phyloP scores from a whole-genome alignment of 73 alveolate genomes.

The Paramecium tetraurelia region DNA sequence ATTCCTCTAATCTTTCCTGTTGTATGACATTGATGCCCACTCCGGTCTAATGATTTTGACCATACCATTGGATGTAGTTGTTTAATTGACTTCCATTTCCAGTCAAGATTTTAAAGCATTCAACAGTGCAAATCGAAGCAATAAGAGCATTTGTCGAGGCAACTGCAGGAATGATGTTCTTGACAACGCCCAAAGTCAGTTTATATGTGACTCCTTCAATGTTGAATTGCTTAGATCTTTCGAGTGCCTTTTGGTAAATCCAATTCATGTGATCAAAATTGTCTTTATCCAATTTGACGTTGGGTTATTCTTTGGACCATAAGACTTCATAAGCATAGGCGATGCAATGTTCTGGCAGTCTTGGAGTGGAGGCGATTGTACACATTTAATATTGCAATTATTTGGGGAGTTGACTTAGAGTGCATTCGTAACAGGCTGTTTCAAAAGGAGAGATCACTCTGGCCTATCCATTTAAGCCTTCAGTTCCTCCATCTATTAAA shows the following conservation, averaged over 20 bases:
- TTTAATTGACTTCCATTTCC: slow-evolving; percentile 33
- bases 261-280: slow-evolving; percentile 98
- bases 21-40: neutral
- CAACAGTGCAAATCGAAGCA: slow-evolving; percentile 97
- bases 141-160: slow-evolving; percentile 99
- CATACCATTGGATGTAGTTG: neutral
- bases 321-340: slow-evolving; percentile 84
- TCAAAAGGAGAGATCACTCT: slow-evolving; percentile 84
- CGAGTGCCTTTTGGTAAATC: slow-evolving; percentile 96
- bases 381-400: slow-evolving; percentile 92
- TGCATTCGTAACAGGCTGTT: slow-evolving; percentile 89
- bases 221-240: slow-evolving; percentile 96
- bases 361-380: slow-evolving; percentile 99
- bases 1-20: neutral
- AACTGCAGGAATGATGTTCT: slow-evolving; percentile 97
- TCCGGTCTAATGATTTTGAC: neutral
- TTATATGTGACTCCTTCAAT: slow-evolving; percentile 97
- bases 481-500: slow-evolving; percentile 99
- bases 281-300: slow-evolving; percentile 91
- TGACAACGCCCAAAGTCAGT: slow-evolving; percentile 98
- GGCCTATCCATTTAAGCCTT: slow-evolving; percentile 99
- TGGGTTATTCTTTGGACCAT: slow-evolving; percentile 77
- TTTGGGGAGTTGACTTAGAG: slow-evolving; percentile 74
- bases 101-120: slow-evolving; percentile 83
- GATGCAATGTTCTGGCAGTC: slow-evolving; percentile 99